Evolutionary conservation across 805 yeast genomes (phyloP).

Genomic region (Zygosaccharomyces bailii): DNA sequence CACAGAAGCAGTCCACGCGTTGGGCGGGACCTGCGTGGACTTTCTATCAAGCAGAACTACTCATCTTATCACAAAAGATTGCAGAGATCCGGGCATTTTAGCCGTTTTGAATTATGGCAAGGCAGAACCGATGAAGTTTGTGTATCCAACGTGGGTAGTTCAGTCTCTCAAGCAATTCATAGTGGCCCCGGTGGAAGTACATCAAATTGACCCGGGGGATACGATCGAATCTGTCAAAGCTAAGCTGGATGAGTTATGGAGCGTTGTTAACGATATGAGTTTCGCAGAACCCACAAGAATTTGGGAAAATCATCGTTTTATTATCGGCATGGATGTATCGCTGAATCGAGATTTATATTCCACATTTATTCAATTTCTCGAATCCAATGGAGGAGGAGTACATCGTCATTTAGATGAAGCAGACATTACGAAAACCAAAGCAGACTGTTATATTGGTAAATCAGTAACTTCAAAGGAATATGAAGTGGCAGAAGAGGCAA

Average conservation of each 20-base stretch:
- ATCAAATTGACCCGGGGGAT: conserved; percentile 41
- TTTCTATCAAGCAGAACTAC: conserved; percentile 66
- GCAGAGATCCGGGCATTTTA: conserved; percentile 55
- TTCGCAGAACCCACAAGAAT: conserved; percentile 25
- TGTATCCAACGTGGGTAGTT: conserved; percentile 77
- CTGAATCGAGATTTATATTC: conserved; percentile 43
- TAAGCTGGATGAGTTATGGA: conserved; percentile 18
- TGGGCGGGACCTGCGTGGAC: conserved; percentile 75
- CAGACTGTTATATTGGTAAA: conserved; percentile 58
- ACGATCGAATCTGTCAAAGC: conserved; percentile 13
- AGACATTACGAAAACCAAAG: conserved; percentile 25
- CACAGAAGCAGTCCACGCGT: conserved; percentile 52
- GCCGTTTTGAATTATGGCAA: conserved; percentile 44
- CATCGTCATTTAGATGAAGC: conserved; percentile 23
- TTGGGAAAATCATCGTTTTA: conserved; percentile 47
- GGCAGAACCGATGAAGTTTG: conserved; percentile 50
- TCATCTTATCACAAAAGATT: conserved; percentile 62
- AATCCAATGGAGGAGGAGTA: conserved; percentile 53
- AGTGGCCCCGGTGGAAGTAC: conserved; percentile 51
- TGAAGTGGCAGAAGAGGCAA: conserved; percentile 40
- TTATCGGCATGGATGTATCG: conserved; percentile 52
- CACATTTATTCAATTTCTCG: conserved; percentile 45
- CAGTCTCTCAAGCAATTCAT: conserved; percentile 56
- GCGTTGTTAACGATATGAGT: conserved; percentile 9
- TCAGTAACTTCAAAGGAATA: conserved; percentile 59